A percentile compares a stretch with the other conserved stretches of the same genome.
Evolutionary conservation across 2,329 filamentous ascomycete species (phyloP).

Genomic region (Curvularia eragrostidis): DNA sequence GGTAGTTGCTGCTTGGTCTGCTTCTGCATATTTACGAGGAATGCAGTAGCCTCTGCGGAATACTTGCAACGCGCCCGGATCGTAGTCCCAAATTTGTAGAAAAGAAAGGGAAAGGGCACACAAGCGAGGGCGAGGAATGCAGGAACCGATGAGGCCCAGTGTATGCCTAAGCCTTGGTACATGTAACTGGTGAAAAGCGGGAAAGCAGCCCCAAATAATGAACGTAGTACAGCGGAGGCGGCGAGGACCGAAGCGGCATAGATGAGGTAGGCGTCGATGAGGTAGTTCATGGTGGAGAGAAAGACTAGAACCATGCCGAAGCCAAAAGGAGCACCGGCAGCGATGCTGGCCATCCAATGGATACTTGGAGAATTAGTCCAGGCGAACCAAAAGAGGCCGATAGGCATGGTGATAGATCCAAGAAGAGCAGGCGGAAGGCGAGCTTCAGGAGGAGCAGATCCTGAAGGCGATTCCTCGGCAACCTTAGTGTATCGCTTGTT

Average conservation of each 20-base stretch:
- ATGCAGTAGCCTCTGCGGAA: too few relatives aligned
- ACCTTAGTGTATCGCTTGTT: slow-evolving; percentile 47
- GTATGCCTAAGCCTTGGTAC: too few relatives aligned
- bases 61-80: too few relatives aligned
- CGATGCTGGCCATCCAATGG: slow-evolving; percentile 61
- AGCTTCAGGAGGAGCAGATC: slow-evolving; percentile 60
- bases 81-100: too few relatives aligned
- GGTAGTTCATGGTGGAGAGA: slow-evolving; percentile 66
- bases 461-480: slow-evolving; percentile 23
- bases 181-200: too few relatives aligned
- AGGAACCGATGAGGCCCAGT: too few relatives aligned
- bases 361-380: slow-evolving; percentile 59
- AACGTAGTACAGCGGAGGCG: too few relatives aligned
- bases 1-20: too few relatives aligned
- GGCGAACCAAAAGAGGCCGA: slow-evolving; percentile 61
- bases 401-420: slow-evolving; percentile 59
- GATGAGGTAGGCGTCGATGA: slow-evolving; percentile 68
- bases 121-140: too few relatives aligned
- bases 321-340: slow-evolving; percentile 58
- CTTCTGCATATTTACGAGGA: too few relatives aligned
- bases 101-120: too few relatives aligned
- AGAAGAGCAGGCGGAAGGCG: slow-evolving; percentile 59
- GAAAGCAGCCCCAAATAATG: too few relatives aligned
- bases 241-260: slow-evolving; percentile 22
- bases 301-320: slow-evolving; percentile 45